Conservation (phyloP, 768 basidiomycete genomes). For the Mycena leptocephala region DNA sequence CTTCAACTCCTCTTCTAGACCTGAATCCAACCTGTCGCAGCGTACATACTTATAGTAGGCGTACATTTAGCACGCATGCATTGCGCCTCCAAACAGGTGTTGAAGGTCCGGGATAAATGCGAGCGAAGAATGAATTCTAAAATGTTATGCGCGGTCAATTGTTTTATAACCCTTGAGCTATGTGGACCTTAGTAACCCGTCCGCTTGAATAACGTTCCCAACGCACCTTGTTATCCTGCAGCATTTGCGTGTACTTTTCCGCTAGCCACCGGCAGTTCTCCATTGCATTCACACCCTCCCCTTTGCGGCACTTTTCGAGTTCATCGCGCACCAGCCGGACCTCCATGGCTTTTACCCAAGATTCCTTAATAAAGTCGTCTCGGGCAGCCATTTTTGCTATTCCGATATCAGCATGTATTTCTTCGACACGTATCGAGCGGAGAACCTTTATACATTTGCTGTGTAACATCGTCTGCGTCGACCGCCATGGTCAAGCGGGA, state of each 20-base stretch:
- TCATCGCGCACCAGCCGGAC: constrained; percentile 90
- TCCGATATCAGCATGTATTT: constrained; percentile 1
- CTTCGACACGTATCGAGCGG: not conserved
- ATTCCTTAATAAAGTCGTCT: constrained; percentile 87
- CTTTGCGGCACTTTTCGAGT: constrained; percentile 89
- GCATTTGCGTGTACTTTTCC: constrained; percentile 86
- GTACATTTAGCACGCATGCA: not conserved
- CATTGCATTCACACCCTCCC: constrained; percentile 93
- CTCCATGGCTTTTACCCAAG: constrained; percentile 97
- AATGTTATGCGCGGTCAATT: constrained; percentile 27
- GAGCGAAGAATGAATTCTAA: not conserved
- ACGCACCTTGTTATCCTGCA: constrained; percentile 87
- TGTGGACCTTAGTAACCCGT: not conserved
- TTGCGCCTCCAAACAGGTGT: not conserved
- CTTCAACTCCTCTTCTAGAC: too few relatives aligned
- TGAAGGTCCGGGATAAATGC: not conserved
- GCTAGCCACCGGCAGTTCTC: constrained; percentile 91
- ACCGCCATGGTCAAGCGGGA: constrained; percentile 28
- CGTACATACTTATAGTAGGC: not conserved
- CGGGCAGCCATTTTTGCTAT: constrained; percentile 78
- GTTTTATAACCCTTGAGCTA: constrained; percentile 87
- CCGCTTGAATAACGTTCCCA: not conserved
- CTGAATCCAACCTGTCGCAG: too few relatives aligned
- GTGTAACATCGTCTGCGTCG: constrained; percentile 25
- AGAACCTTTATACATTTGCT: constrained; percentile 33